phyloP scores from a whole-genome alignment of 352 stramenopile species.

The Phytophthora colocasiae region DNA sequence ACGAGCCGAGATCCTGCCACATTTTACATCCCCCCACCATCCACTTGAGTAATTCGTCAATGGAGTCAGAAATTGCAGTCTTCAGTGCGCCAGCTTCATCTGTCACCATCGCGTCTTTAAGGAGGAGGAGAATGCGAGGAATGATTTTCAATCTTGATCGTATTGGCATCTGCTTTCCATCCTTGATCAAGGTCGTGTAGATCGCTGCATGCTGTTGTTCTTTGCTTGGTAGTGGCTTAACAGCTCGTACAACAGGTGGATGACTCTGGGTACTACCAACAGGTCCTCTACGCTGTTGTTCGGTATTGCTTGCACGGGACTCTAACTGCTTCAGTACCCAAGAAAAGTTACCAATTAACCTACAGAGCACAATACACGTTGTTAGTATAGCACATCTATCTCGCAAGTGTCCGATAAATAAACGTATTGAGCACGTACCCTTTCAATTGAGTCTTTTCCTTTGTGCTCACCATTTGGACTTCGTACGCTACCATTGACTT shows the following conservation, averaged over 20 bases:
- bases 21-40: background rate
- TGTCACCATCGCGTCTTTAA: conserved; percentile 8
- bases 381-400: too few relatives aligned
- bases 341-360: background rate
- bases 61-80: background rate
- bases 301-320: background rate
- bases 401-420: too few relatives aligned
- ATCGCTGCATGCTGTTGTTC: too few relatives aligned
- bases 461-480: background rate
- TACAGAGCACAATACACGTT: background rate
- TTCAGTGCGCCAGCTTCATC: conserved; percentile 2
- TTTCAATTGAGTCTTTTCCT: background rate
- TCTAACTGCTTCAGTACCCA: background rate
- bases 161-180: background rate
- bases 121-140: background rate
- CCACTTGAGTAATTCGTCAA: conserved; percentile 6
- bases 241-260: background rate
- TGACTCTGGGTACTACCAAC: background rate
- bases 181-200: background rate
- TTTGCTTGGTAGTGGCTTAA: background rate
- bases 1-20: conserved; percentile 4
- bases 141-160: background rate
- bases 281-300: background rate
- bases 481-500: background rate
- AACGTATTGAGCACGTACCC: background rate